phyloP scores from a whole-genome alignment of 441 rosid genomes.

The Corymbia calophylla region DNA sequence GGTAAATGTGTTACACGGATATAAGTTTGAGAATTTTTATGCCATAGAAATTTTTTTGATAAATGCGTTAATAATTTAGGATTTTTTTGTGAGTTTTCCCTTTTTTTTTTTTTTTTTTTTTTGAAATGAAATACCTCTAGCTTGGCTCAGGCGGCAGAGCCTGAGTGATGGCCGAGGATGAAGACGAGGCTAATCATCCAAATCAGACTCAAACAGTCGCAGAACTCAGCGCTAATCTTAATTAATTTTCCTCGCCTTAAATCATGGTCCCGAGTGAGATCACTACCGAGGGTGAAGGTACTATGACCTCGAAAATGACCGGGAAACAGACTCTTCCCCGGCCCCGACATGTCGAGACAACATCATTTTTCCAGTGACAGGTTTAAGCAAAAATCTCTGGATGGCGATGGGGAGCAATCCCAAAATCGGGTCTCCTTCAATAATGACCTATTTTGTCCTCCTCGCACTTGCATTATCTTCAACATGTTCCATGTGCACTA shows the following conservation, averaged over 20 bases:
- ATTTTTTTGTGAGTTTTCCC: not conserved
- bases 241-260: not conserved
- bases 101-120: not conserved
- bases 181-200: not conserved
- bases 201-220: not conserved
- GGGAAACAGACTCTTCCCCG: not conserved
- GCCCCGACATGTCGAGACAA: not conserved
- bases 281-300: not conserved
- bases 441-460: not conserved
- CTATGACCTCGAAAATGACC: not conserved
- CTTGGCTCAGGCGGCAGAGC: not conserved
- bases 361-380: not conserved
- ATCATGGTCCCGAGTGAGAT: not conserved
- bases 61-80: too few relatives aligned
- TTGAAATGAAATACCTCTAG: not conserved
- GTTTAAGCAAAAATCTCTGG: not conserved
- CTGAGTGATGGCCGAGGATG: not conserved
- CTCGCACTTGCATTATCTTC: not conserved
- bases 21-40: too few relatives aligned
- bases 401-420: not conserved
- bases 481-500: not conserved
- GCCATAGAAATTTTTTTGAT: fast-evolving
- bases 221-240: not conserved
- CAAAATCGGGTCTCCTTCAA: not conserved
- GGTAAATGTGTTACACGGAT: too few relatives aligned